Conservation (phyloP, 139 green algal genomes). For the Trebouxia sp. region DNA sequence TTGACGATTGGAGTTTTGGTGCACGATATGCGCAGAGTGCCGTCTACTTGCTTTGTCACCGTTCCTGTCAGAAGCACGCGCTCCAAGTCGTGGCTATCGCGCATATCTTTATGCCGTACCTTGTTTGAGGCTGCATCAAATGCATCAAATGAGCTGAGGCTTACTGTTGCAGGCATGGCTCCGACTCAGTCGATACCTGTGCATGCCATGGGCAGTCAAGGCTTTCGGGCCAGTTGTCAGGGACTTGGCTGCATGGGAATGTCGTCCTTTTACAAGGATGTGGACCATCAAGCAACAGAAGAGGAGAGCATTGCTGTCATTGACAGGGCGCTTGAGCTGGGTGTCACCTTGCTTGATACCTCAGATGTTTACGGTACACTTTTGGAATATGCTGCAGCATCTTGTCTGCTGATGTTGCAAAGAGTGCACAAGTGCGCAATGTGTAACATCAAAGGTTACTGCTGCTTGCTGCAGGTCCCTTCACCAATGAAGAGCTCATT, state of each 20-base stretch:
- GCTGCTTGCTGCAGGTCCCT: conserved; percentile 32
- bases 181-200: neutral
- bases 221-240: neutral
- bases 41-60: too few relatives aligned
- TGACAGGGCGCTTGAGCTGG: conserved; percentile 52
- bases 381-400: neutral
- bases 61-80: too few relatives aligned
- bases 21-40: too few relatives aligned
- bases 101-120: too few relatives aligned
- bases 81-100: too few relatives aligned
- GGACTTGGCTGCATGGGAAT: conserved; percentile 20
- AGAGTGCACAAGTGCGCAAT: neutral
- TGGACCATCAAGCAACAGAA: conserved; percentile 27
- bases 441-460: neutral
- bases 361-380: conserved; percentile 57
- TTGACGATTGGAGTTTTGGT: too few relatives aligned
- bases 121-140: too few relatives aligned
- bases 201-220: neutral
- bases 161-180: neutral
- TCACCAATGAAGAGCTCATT: conserved; percentile 71
- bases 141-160: too few relatives aligned
- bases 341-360: conserved; percentile 65
- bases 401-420: neutral
- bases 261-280: conserved; percentile 7
- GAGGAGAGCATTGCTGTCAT: conserved; percentile 51